Conservation (phyloP, 352 stramenopile species). For the Phytophthora meadii region DNA sequence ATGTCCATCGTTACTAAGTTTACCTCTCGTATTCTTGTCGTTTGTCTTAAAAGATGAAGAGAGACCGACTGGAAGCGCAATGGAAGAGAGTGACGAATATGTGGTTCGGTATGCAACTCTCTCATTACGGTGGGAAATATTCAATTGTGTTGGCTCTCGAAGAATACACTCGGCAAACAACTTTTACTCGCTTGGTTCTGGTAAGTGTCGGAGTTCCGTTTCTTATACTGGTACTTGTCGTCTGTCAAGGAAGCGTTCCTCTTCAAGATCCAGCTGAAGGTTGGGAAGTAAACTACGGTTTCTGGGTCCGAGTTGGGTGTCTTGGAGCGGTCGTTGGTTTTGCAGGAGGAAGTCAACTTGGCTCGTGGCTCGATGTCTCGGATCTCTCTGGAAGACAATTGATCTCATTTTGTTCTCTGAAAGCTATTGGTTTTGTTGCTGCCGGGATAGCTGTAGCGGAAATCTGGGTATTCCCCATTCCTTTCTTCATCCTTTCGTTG, state of each 20-base stretch:
- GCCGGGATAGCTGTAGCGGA: conserved; percentile 1
- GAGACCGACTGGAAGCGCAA: background rate
- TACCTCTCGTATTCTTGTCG: too few relatives aligned
- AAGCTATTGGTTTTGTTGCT: conserved; percentile 7
- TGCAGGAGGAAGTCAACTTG: conserved; percentile 1
- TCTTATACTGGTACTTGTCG: background rate
- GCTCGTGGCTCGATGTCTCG: background rate
- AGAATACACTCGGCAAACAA: conserved; percentile 15
- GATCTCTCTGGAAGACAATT: background rate
- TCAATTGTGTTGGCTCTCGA: conserved; percentile 20
- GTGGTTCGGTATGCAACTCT: conserved; percentile 13
- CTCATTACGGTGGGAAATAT: conserved; percentile 21
- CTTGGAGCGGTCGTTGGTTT: conserved; percentile 8
- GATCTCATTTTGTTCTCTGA: background rate
- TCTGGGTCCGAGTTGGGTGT: conserved; percentile 13
- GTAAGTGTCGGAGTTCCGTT: background rate
- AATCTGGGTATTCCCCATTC: conserved; percentile 12
- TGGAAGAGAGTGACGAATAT: background rate
- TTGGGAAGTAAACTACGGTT: conserved; percentile 11
- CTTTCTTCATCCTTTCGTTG: conserved; percentile 2
- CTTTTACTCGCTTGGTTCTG: background rate
- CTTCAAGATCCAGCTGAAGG: conserved; percentile 1
- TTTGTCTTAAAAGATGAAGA: background rate
- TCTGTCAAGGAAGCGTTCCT: background rate
- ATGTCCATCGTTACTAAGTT: background rate